Conservation (phyloP, 2,329 filamentous ascomycete species). For the Zymoseptoria pseudotritici region DNA sequence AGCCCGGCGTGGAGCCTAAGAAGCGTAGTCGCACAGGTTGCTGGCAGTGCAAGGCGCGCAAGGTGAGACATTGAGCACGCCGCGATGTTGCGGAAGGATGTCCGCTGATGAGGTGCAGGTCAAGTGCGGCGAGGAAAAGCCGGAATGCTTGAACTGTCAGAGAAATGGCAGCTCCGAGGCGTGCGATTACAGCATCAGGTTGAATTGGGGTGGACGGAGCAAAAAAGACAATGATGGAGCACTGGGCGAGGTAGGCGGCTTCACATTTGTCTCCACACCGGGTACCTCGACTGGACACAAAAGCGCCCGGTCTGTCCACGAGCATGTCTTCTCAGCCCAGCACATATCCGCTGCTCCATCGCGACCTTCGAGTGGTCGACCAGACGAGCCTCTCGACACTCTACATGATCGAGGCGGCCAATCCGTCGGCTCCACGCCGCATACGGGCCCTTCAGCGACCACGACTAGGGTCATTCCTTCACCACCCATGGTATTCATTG, state of each 20-base stretch:
- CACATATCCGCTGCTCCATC: conserved; percentile 21
- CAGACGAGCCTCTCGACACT: neutral
- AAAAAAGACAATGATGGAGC: conserved; percentile 42
- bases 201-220: conserved; percentile 72
- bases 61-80: conserved; percentile 32
- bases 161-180: conserved; percentile 49
- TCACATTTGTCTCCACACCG: conserved; percentile 25
- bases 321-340: conserved; percentile 29
- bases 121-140: conserved; percentile 75
- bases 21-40: conserved; percentile 61
- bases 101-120: conserved; percentile 25
- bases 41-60: conserved; percentile 72
- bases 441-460: conserved; percentile 8
- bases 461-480: neutral
- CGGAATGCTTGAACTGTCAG: conserved; percentile 64
- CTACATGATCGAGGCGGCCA: neutral
- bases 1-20: conserved; percentile 57
- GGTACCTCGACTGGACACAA: conserved; percentile 3
- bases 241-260: conserved; percentile 16
- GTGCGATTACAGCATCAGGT: conserved; percentile 73
- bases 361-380: conserved; percentile 16
- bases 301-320: conserved; percentile 13
- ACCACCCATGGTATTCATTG: neutral
- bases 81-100: neutral
- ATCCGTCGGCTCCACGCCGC: conserved; percentile 12